Base-by-base conservation (phyloP, 2,329 filamentous ascomycete species). In the Capronia epimyces region DNA sequence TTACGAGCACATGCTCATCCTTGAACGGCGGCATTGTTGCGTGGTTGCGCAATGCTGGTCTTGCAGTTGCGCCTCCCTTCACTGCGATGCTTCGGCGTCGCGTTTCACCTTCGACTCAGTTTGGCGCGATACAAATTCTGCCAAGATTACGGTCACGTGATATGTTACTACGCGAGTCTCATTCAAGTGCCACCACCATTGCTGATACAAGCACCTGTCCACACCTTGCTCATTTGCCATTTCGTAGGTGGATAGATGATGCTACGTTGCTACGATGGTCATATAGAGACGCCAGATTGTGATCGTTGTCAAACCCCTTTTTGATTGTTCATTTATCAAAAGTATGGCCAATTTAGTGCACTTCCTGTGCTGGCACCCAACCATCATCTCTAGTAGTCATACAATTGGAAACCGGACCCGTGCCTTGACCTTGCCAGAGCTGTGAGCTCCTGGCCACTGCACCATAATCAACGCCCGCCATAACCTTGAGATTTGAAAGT, bases 1-100 rank as follows among this genome's bases (percentile, higher is more conserved):
- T 54, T 68, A 76, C 74, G 60, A 76, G 61, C 49, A 76, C 69
- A 62, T 75, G 73, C 64, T 76, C 74, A 69, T 76, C 74, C 64
- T 75, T 76, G 60, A 76, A 76, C 20, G 72, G 71, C 47, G 73
- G 71, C 73, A 75, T 75, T 15, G 37, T 32, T 37, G 52, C 46
- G 32, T 40, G 16, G 42, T n/a, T 24, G 47, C 48, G 41, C 22
- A 43, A 42, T 15, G 21, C 39, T 42, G 34, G 16, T 13, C 31
- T 37, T 37, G 34, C 34, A 37, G 9, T 40, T 24, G 21, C 39
- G 39, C 21, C 25, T 13, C 34, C 34, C 29, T 32, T 32, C 29
- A 32, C 7, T 32, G 29, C 29, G 31, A 10, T 29, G 20, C 45
- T 29, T 27, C 18, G 46, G 45, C 29, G 39, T 42, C 39, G 39